Percentiles rank a stretch among this genome's conserved stretches.
These are phyloP conservation scores for Pichia sp. DNA, from an alignment of 1,139 yeast genomes.

Conservation along the genomic window DNA sequence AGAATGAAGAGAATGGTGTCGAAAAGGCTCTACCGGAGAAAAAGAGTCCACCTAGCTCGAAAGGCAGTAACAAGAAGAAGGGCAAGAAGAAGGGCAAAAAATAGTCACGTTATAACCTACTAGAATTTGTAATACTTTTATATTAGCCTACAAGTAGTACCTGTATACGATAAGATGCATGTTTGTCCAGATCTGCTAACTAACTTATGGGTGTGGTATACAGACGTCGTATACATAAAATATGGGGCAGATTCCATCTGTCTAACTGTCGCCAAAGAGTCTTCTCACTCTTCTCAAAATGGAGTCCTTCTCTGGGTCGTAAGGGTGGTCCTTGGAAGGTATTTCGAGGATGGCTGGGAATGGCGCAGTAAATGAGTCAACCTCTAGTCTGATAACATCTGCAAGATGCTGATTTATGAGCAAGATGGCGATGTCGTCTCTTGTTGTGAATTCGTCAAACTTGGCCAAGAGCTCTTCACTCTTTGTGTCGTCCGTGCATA, in stretches of 20 bases:
- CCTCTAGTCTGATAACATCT: conserved; percentile 76
- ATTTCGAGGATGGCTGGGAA: conserved; percentile 96
- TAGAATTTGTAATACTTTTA: background rate
- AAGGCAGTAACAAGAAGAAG: conserved; percentile 25
- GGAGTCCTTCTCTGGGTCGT: conserved; percentile 96
- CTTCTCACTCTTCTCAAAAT: conserved; percentile 91
- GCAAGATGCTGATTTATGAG: conserved; percentile 94
- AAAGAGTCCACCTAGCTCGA: background rate
- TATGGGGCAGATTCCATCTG: too few relatives aligned
- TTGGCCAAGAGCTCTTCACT: conserved; percentile 71
- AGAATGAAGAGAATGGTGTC: conserved; percentile 14
- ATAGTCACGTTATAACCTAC: conserved; percentile 1
- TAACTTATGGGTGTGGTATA: too few relatives aligned
- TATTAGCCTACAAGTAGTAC: background rate
- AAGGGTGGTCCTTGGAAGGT: conserved; percentile 98
- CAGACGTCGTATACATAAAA: too few relatives aligned
- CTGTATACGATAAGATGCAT: background rate
- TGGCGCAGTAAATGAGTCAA: conserved; percentile 82
- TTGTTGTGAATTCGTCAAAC: conserved; percentile 70
- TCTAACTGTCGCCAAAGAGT: conserved; percentile 68
- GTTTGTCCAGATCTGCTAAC: too few relatives aligned
- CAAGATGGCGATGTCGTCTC: conserved; percentile 90
- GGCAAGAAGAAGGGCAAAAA: conserved; percentile 25
- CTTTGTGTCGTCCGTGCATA: conserved; percentile 74
- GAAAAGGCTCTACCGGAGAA: conserved; percentile 8